Evolutionary conservation across 1,284 basidiomycete species (phyloP).

Genomic region (Heterobasidion parviporum): DNA sequence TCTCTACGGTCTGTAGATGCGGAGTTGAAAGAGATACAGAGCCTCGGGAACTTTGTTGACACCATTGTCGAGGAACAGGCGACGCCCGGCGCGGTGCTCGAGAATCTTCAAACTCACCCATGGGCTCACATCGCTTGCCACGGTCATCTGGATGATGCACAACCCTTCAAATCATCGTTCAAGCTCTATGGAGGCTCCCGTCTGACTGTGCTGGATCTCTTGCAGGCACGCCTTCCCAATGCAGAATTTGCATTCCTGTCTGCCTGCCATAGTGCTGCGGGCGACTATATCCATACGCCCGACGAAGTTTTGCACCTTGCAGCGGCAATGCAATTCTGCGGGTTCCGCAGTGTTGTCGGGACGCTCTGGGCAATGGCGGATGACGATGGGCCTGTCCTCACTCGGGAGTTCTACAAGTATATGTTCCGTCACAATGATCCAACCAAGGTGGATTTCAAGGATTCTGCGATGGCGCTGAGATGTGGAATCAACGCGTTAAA

Average conservation of each 20-base stretch:
- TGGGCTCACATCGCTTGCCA: conserved; percentile 9
- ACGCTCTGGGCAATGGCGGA: conserved; percentile 26
- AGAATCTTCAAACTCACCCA: background rate
- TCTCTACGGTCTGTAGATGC: conserved; percentile 12
- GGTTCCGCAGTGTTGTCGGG: conserved; percentile 26
- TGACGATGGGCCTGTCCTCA: conserved; percentile 10
- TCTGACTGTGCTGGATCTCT: conserved; percentile 6
- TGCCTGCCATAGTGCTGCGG: conserved; percentile 7
- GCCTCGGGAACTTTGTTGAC: background rate
- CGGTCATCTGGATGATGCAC: conserved; percentile 1
- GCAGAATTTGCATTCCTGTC: conserved; percentile 11
- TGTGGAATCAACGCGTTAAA: background rate
- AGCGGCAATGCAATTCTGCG: conserved; percentile 14
- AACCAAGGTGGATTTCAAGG: background rate
- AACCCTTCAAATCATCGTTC: conserved; percentile 8
- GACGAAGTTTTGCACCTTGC: conserved; percentile 4
- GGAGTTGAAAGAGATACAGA: conserved; percentile 1
- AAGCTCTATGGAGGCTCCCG: background rate
- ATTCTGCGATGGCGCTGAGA: background rate
- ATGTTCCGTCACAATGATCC: background rate
- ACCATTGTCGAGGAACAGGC: background rate
- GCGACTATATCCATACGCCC: background rate
- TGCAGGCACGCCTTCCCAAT: background rate
- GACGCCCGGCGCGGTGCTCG: conserved; percentile 3
- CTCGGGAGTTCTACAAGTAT: conserved; percentile 3